A percentile compares a stretch with the other conserved stretches of the same genome.
Conservation (phyloP, 1,284 basidiomycete genomes). For the Clitocybe nebularis region DNA sequence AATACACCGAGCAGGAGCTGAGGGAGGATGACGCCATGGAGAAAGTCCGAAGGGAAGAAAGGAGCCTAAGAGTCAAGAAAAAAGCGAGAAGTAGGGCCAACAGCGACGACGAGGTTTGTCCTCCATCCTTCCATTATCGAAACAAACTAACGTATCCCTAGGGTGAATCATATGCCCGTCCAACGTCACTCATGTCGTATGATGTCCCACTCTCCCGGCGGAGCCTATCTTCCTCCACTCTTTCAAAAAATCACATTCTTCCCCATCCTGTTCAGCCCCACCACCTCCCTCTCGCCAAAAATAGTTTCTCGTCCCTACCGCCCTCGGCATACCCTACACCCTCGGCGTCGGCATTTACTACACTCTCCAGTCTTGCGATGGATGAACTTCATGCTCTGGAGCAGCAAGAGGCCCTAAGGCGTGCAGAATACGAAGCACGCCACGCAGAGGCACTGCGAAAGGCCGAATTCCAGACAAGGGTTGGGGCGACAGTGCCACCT, state of each 20-base stretch:
- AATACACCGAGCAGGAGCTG: constrained; percentile 11
- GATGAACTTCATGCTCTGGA: constrained; percentile 87
- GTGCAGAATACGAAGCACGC: constrained; percentile 82
- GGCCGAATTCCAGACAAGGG: constrained; percentile 69
- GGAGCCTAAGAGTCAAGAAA: constrained; percentile 51
- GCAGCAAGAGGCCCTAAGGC: constrained; percentile 74
- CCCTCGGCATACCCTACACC: constrained; percentile 11
- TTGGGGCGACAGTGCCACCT: constrained; percentile 24
- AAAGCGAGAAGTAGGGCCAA: constrained; percentile 74
- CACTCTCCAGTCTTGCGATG: constrained; percentile 78
- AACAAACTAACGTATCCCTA: constrained; percentile 23
- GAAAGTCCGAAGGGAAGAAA: constrained; percentile 6
- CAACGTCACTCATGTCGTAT: constrained; percentile 50
- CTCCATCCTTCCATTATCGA: constrained; percentile 7
- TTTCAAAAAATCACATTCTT: constrained; percentile 24
- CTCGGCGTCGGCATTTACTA: constrained; percentile 55
- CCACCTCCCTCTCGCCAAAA: constrained; percentile 22
- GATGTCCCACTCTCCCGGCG: constrained; percentile 44
- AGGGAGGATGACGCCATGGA: constrained; percentile 11
- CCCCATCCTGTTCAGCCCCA: constrained; percentile 24
- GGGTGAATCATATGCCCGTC: constrained; percentile 67
- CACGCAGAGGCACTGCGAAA: constrained; percentile 77
- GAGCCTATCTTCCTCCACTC: constrained; percentile 26
- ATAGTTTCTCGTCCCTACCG: constrained; percentile 21
- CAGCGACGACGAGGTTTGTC: constrained; percentile 66